A percentile compares a stretch with the other conserved stretches of the same genome.
Evolutionary conservation across 2,329 filamentous ascomycete species (phyloP).

Genomic region (Fusarium anthophilum): DNA sequence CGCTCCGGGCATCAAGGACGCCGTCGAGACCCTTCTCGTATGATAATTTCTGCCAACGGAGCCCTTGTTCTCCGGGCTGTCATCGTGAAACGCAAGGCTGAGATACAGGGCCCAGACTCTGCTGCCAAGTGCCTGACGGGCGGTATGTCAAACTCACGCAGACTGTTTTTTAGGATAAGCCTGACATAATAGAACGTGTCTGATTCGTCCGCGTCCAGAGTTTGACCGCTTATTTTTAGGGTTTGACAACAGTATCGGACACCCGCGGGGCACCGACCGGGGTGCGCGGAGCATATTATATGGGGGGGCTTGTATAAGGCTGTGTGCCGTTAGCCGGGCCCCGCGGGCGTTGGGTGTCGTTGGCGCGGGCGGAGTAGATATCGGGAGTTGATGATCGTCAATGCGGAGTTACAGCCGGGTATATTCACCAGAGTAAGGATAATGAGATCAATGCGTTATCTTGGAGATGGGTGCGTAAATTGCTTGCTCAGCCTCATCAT

Average conservation of each 20-base stretch:
- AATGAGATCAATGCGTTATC: not conserved
- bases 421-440: not conserved
- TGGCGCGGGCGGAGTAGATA: not conserved
- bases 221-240: not conserved
- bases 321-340: not conserved
- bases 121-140: not conserved
- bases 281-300: not conserved
- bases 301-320: not conserved
- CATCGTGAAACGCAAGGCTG: not conserved
- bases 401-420: not conserved
- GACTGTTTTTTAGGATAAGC: not conserved
- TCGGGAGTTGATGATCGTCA: not conserved
- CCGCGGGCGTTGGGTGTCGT: not conserved
- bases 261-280: conserved; percentile 1
- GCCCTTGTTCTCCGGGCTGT: not conserved
- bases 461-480: not conserved
- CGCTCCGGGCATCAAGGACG: not conserved
- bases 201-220: not conserved
- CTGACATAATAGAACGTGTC: too few relatives aligned
- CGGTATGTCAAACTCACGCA: not conserved
- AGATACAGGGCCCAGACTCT: not conserved
- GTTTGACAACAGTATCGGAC: not conserved
- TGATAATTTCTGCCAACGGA: not conserved
- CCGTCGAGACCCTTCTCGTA: not conserved
- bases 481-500: not conserved